phyloP scores from a whole-genome alignment of 345 rosid species.

The Geranium brycei region DNA sequence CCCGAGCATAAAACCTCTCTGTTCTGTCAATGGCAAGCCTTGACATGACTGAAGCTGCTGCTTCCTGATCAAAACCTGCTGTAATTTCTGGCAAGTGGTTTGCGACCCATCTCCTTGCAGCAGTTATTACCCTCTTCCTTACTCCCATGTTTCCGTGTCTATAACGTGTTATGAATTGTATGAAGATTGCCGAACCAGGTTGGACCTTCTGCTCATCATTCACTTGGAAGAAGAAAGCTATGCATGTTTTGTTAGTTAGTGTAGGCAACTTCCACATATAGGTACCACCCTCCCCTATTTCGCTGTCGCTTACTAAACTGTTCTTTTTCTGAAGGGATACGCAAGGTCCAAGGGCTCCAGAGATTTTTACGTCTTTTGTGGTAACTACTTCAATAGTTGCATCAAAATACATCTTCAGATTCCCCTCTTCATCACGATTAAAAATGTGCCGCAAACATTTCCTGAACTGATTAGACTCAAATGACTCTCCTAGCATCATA shows the following conservation, averaged over 20 bases:
- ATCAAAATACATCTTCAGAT: constrained; percentile 69
- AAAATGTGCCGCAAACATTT: constrained; percentile 69
- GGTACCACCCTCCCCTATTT: constrained; percentile 75
- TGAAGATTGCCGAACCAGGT: constrained; percentile 75
- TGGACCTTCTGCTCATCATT: constrained; percentile 48
- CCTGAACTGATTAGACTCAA: constrained; percentile 63
- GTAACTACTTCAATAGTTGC: constrained; percentile 81
- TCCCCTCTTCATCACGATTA: constrained; percentile 50
- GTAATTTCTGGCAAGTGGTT: constrained; percentile 62
- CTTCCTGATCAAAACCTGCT: constrained; percentile 92
- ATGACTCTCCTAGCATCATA: constrained; percentile 76
- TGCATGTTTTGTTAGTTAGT: constrained; percentile 60
- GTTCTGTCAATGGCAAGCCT: constrained; percentile 76
- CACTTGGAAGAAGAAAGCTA: constrained; percentile 75
- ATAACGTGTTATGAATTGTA: constrained; percentile 77
- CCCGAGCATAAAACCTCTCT: constrained; percentile 58
- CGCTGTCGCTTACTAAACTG: constrained; percentile 52
- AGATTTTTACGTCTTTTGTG: constrained; percentile 62
- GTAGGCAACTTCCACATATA: constrained; percentile 69
- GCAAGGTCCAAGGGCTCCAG: constrained; percentile 93
- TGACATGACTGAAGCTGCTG: constrained; percentile 89
- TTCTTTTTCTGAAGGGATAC: constrained; percentile 56
- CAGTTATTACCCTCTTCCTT: constrained; percentile 75
- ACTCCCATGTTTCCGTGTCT: constrained; percentile 54
- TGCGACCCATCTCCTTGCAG: constrained; percentile 88